Evolutionary conservation across 2,329 filamentous ascomycete genomes (phyloP).

Genomic region (Pseudopithomyces maydicus): DNA sequence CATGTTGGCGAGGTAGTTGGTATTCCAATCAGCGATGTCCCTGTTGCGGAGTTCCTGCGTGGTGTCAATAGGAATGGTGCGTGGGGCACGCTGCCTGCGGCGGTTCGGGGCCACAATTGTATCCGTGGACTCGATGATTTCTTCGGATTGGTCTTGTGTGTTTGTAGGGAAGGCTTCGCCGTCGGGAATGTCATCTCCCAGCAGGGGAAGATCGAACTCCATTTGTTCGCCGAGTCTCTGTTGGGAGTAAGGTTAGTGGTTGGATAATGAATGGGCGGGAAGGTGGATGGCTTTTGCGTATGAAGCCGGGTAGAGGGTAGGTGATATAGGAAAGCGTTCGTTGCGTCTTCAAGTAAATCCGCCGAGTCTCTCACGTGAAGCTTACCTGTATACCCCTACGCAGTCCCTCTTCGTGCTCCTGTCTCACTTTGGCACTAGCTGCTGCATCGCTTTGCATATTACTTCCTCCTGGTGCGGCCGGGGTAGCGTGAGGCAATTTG

Average conservation of each 20-base stretch:
- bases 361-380: slow-evolving; percentile 10
- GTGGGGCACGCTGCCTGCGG: slow-evolving; percentile 43
- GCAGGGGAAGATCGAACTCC: slow-evolving; percentile 38
- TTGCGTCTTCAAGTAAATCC: slow-evolving; percentile 9
- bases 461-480: slow-evolving; percentile 13
- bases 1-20: slow-evolving; percentile 67
- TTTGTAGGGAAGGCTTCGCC: slow-evolving; percentile 30
- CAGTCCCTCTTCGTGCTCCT: slow-evolving; percentile 50
- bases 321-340: slow-evolving; percentile 10
- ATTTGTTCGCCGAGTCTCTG: slow-evolving; percentile 30
- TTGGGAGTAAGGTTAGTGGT: slow-evolving; percentile 21
- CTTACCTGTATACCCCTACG: slow-evolving; percentile 44
- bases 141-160: slow-evolving; percentile 17
- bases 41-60: slow-evolving; percentile 60
- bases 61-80: slow-evolving; percentile 54
- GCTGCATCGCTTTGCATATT: slow-evolving; percentile 36
- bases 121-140: slow-evolving; percentile 41
- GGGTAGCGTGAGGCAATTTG: slow-evolving; percentile 17
- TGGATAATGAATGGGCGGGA: neutral
- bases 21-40: slow-evolving; percentile 62
- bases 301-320: neutral
- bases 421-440: slow-evolving; percentile 47
- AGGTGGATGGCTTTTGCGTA: slow-evolving; percentile 1
- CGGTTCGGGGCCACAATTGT: slow-evolving; percentile 48
- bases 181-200: slow-evolving; percentile 42